A percentile compares a stretch with the other conserved stretches of the same genome.
These are phyloP conservation scores for Borealophlyctis nickersoniae DNA, from an alignment of 192 early-diverging fungal genomes.

Conservation along the genomic window DNA sequence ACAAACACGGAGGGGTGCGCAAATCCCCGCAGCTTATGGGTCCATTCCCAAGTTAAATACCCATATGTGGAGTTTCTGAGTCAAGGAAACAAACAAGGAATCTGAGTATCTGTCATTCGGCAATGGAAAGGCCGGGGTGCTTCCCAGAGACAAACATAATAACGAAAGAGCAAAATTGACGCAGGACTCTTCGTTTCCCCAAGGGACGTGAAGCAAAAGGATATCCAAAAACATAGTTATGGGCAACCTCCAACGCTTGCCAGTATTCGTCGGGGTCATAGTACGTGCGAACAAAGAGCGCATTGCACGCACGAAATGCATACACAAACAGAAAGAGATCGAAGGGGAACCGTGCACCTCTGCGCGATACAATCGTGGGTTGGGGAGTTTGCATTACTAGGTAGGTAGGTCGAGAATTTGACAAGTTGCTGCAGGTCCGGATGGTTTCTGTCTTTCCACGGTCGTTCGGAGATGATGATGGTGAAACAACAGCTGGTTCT, in stretches of 20 bases:
- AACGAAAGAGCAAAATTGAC: background rate
- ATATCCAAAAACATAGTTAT: conserved; percentile 79
- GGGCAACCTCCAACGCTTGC: conserved; percentile 92
- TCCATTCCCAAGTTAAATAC: conserved; percentile 94
- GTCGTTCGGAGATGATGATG: no score
- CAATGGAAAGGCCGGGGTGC: background rate
- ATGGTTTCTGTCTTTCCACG: no score
- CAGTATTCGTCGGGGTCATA: conserved; percentile 96
- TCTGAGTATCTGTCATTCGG: conserved; percentile 4
- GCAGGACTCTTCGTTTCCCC: background rate
- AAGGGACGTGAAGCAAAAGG: conserved; percentile 43
- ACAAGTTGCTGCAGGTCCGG: no score
- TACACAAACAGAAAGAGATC: conserved; percentile 38
- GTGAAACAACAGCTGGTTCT: no score
- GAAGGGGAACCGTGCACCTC: no score
- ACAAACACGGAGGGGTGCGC: conserved; percentile 85
- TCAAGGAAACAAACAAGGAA: conserved; percentile 18
- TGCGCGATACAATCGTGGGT: no score
- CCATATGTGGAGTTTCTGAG: conserved; percentile 59
- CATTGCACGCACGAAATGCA: conserved; percentile 62
- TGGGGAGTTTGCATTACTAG: no score
- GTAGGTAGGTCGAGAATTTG: no score
- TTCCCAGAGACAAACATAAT: conserved; percentile 4
- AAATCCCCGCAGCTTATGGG: conserved; percentile 71
- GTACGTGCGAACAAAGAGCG: conserved; percentile 65